Evolutionary conservation across 306 rosid species (phyloP), one percentile per base, ranked within the genome.

Genomic region (Pachyrhizus erosus): DNA sequence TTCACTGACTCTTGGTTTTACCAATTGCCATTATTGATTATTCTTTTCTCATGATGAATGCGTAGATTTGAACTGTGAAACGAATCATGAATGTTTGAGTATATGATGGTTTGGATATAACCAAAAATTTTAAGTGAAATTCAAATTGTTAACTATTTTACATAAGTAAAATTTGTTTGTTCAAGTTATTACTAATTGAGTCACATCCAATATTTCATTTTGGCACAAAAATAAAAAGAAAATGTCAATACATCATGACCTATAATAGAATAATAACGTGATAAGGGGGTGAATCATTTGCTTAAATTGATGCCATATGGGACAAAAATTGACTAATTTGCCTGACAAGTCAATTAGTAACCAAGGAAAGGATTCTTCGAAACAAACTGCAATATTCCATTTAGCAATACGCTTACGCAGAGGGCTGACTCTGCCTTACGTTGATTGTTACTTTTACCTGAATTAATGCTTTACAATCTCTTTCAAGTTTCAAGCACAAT

Each of bases 401-500:
- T 20, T 11, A 49, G 78, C 66, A 34, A 61, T 29, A 52, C 11
- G 4, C 17, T 43, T 45, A 58, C 48, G 84, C 73, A 31, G 51
- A 58, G 51, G 40, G 62, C 54, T 43, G 79, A 55, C 79, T 10
- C 69, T 27, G 81, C 20, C 42, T 39, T 23, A 23, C 34, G n/a
- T 33, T 60, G 27, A 46, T 34, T 21, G 45, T 29, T 80, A 46
- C 73, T 60, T 33, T 61, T 72, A 31, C 51, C 13, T 60, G 26
- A 60, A 80, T 2, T 18, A 61, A 60, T 57, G 52, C 66, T 15
- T 14, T 37, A 39, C 23, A 26, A n/a, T 79, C 83, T 23, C 66
- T 72, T 80, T 72, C 79, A 72, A 46, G 43, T 80, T 80, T 80
- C 79, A 72, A 46, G 43, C 73, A 72, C 69, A 60, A 27, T 15